Percentiles rank a stretch among this genome's conserved stretches.
phyloP scores from a whole-genome alignment of 208 protist species.

The Crithidia mellificae region DNA sequence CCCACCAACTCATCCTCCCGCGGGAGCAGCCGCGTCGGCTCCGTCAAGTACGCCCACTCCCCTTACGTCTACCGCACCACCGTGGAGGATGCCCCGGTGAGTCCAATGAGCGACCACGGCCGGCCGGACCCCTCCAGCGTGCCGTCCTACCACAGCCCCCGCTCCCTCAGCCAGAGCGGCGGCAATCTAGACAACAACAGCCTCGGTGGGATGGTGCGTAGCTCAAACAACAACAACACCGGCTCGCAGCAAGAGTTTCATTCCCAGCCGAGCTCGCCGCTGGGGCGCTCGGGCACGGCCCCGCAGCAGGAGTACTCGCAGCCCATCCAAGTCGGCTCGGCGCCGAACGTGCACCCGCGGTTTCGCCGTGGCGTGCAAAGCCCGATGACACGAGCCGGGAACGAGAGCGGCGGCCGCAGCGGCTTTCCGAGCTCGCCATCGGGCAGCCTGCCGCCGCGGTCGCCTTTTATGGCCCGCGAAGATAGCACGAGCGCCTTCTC shows the following conservation, averaged over 20 bases:
- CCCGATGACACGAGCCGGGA: slow-evolving; percentile 18
- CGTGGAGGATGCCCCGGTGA: slow-evolving; percentile 20
- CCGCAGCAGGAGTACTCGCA: slow-evolving; percentile 30
- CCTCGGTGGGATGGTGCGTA: background rate
- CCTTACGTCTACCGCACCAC: slow-evolving; percentile 34
- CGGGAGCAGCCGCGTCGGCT: slow-evolving; percentile 12
- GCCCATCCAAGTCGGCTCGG: slow-evolving; percentile 36
- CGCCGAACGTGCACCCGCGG: slow-evolving; percentile 34
- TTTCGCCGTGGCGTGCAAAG: slow-evolving; percentile 33
- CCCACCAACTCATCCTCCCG: slow-evolving; percentile 8
- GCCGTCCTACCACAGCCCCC: slow-evolving; percentile 19
- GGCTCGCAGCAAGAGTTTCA: background rate
- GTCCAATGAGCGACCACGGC: slow-evolving; percentile 19
- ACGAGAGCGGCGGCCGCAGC: slow-evolving; percentile 26
- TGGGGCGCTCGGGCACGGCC: slow-evolving; percentile 8
- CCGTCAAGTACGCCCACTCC: slow-evolving; percentile 40
- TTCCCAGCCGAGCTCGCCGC: slow-evolving; percentile 26
- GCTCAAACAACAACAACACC: slow-evolving; percentile 5
- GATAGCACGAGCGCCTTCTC: slow-evolving; percentile 19
- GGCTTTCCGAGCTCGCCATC: slow-evolving; percentile 28
- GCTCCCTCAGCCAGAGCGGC: slow-evolving; percentile 11
- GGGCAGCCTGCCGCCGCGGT: slow-evolving; percentile 31
- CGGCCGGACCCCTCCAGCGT: background rate
- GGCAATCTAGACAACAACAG: background rate
- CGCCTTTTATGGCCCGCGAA: slow-evolving; percentile 22